These are phyloP conservation scores for Heterobasidion irregulare DNA, from an alignment of 1,284 basidiomycete species.

Conservation along the genomic window DNA sequence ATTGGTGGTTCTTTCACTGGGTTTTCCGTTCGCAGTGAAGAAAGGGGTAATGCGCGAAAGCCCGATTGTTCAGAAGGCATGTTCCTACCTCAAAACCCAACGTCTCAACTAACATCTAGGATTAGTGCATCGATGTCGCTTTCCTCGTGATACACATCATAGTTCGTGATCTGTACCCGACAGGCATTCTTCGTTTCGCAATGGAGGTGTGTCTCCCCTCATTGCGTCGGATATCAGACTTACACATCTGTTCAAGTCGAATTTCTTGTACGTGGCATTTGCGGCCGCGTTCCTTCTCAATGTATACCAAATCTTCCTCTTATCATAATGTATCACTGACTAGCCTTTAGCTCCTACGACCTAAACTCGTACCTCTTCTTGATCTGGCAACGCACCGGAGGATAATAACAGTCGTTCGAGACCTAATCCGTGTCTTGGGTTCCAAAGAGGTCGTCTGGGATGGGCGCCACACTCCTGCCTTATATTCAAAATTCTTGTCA, in stretches of 20 bases:
- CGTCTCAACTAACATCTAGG: not conserved
- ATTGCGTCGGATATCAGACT: constrained; percentile 15
- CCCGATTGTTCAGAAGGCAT: constrained; percentile 26
- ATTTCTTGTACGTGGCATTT: constrained; percentile 49
- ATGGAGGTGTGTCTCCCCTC: constrained; percentile 34
- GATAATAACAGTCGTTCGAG: constrained; percentile 33
- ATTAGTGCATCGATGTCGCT: constrained; percentile 37
- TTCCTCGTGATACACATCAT: constrained; percentile 39
- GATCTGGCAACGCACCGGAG: constrained; percentile 25
- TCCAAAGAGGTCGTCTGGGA: constrained; percentile 24
- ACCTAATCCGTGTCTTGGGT: constrained; percentile 36
- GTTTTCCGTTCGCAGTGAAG: constrained; percentile 36
- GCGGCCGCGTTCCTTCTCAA: constrained; percentile 53
- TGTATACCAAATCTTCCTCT: constrained; percentile 23
- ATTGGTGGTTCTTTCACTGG: constrained; percentile 42
- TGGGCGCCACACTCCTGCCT: not conserved
- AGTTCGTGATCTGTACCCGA: constrained; percentile 35
- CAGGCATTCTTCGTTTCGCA: constrained; percentile 38
- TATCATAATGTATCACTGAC: constrained; percentile 1
- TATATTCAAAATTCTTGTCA: constrained; percentile 44
- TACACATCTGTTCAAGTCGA: constrained; percentile 10
- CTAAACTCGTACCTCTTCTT: constrained; percentile 35
- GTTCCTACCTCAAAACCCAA: not conserved
- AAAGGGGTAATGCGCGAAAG: constrained; percentile 30
- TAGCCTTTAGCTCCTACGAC: constrained; percentile 35